Conservation (phyloP, 352 stramenopile genomes). For the Aphanomyces cochlioides region DNA sequence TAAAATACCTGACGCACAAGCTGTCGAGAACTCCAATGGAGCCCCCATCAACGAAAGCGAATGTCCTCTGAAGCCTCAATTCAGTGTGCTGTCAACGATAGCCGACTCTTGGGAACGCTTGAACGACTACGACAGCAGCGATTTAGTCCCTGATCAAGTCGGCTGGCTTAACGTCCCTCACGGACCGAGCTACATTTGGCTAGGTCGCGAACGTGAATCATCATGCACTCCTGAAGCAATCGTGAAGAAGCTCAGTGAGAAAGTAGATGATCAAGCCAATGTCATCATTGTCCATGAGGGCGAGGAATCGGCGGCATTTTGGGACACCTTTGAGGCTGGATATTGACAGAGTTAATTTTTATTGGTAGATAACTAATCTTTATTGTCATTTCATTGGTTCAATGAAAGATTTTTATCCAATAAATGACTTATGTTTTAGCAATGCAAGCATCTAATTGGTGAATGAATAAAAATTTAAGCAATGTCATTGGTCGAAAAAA, state of each 20-base stretch:
- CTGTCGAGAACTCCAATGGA: no score
- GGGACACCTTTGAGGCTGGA: conserved; percentile 5
- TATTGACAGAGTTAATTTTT: conserved; percentile 9
- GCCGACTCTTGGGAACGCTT: conserved; percentile 13
- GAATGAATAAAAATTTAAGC: not conserved
- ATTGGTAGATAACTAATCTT: not conserved
- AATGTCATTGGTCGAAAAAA: not conserved
- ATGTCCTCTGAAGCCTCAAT: conserved; percentile 1
- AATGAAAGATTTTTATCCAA: not conserved
- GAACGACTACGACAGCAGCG: conserved; percentile 26
- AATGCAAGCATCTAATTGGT: not conserved
- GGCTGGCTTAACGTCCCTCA: conserved; percentile 2
- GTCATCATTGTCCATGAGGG: not conserved
- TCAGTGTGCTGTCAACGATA: not conserved
- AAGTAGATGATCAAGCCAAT: not conserved
- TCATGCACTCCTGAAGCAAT: not conserved
- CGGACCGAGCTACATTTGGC: conserved; percentile 13
- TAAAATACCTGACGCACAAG: no score
- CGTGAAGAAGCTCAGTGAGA: not conserved
- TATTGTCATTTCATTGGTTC: not conserved
- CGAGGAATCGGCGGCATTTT: conserved; percentile 9
- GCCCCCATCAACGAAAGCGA: no score
- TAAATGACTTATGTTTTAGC: not conserved
- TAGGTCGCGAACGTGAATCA: not conserved
- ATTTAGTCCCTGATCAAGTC: conserved; percentile 8